phyloP scores from a whole-genome alignment of 441 rosid species.

The Syzygium syzygioides region DNA sequence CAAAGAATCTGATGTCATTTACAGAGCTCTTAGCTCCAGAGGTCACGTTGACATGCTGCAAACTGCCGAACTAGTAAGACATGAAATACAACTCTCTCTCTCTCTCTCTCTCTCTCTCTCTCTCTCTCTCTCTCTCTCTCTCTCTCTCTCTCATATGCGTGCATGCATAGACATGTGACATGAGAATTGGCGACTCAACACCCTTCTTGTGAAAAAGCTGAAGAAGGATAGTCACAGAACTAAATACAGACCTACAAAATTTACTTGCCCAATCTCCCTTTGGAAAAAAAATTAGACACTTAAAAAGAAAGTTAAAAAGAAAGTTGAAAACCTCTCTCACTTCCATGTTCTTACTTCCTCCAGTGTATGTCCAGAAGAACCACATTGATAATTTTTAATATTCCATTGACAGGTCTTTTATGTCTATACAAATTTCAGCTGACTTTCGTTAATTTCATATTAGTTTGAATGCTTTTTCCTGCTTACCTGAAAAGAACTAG shows the following conservation, averaged over 20 bases:
- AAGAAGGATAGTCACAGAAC: not conserved
- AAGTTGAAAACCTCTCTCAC: not conserved
- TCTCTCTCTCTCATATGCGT: not conserved
- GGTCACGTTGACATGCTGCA: constrained; percentile 91
- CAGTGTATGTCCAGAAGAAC: not conserved
- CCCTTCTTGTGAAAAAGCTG: not conserved
- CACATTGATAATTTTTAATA: not conserved
- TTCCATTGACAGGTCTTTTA: not conserved
- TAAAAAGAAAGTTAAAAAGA: not conserved
- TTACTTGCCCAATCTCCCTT: not conserved
- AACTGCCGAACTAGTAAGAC: constrained; percentile 85
- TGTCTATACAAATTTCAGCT: not conserved
- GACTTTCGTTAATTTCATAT: not conserved
- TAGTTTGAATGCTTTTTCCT: not conserved
- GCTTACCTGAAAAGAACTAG: not conserved
- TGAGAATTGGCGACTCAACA: not conserved
- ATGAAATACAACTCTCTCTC: not conserved
- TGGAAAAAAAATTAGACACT: not conserved
- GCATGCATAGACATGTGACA: not conserved
- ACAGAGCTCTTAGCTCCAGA: constrained; percentile 82
- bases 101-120: not conserved
- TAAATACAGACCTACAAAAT: not conserved
- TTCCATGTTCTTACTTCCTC: not conserved
- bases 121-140: not conserved
- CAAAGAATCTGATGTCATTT: constrained; percentile 92